Evolutionary conservation across 176 grass and related monocot species (phyloP).

Genomic region (Juncus effusus): DNA sequence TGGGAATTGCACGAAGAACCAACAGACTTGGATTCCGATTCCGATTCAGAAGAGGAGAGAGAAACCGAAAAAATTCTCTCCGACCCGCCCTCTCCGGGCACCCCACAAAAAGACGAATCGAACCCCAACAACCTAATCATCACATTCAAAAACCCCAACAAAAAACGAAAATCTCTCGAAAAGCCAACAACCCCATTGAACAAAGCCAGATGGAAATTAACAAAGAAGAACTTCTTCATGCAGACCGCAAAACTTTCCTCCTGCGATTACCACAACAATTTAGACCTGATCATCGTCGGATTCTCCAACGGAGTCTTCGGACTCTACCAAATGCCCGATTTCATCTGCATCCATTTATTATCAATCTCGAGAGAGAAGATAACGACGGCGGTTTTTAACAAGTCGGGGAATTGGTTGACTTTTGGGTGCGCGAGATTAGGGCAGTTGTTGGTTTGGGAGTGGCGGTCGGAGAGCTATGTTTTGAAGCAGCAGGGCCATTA

Average conservation of each 20-base stretch:
- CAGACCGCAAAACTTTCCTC: conserved; percentile 72
- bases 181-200: conserved; percentile 31
- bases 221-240: conserved; percentile 88
- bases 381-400: conserved; percentile 85
- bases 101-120: neutral
- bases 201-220: conserved; percentile 54
- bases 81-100: too few relatives aligned
- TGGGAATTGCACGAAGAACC: conserved; percentile 62
- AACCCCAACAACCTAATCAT: conserved; percentile 28
- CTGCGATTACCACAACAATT: conserved; percentile 81
- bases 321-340: conserved; percentile 95
- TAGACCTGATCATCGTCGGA: conserved; percentile 88
- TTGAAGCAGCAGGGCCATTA: conserved; percentile 97
- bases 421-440: conserved; percentile 95
- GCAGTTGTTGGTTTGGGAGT: conserved; percentile 92
- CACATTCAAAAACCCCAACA: conserved; percentile 37
- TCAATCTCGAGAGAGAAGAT: conserved; percentile 93
- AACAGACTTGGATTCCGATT: conserved; percentile 33
- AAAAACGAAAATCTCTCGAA: conserved; percentile 47
- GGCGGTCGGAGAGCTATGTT: conserved; percentile 88
- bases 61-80: conserved; percentile 10
- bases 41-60: conserved; percentile 34
- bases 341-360: conserved; percentile 81
- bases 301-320: conserved; percentile 88
- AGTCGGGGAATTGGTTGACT: conserved; percentile 72